Evolutionary conservation across 371 early-diverging fungal genomes (phyloP), one percentile per base, ranked within the genome.

Genomic region (Mortierella sp.): DNA sequence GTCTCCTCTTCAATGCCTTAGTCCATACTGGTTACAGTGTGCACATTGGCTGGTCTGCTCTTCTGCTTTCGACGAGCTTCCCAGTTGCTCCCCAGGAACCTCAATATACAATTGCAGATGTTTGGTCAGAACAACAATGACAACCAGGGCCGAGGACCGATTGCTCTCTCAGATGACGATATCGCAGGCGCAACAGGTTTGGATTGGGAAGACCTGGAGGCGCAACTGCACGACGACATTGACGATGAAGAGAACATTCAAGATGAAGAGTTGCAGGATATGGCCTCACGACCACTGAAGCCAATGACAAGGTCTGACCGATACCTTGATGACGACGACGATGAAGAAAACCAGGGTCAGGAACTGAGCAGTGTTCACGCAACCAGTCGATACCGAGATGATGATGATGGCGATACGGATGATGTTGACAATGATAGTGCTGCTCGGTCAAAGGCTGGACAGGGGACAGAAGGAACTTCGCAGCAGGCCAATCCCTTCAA

Each of bases 1-100:
- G n/a, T n/a, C n/a, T n/a, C n/a, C n/a, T n/a, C n/a, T n/a, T n/a
- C n/a, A n/a, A n/a, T n/a, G n/a, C n/a, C n/a, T n/a, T 54, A 76
- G 76, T 68, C 68, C 21, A 58, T 64, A 45, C 8, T 57, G 22
- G 53, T 76, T 31, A 76, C 76, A 21, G 40, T 69, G 9, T 47
- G 64, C 25, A 55, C 76, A 4, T 29, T 76, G 0, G 8, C 61
- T 9, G 76, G 76, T 1, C 54, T 76, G 7, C 16, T 68, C 4
- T 76, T 64, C 40, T 76, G 76, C 28, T 76, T 76, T 43, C 69
- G 76, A 19, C 65, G 62, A 8, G 76, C 76, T 21, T 76, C 69
- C 3, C 57, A 31, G 24, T 50, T 76, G 4, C 44, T 76, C 10
- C 76, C 76, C 7, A 55, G 69, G 27, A 67, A 31, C 47, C 54